Conservation (phyloP, 495 filamentous ascomycete genomes). For the Xylaria flabelliformis region DNA sequence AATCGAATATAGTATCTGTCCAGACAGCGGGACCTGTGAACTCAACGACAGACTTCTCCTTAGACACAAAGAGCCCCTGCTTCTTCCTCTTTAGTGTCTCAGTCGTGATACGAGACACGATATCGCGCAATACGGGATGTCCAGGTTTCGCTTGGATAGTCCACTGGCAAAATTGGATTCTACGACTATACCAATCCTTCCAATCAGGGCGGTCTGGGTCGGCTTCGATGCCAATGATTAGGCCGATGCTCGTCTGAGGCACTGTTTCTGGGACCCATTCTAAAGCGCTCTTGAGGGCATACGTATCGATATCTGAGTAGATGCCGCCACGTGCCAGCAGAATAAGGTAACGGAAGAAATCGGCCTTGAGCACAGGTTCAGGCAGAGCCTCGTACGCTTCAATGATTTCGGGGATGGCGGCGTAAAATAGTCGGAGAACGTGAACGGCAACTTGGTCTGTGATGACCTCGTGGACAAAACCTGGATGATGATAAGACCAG, state of each 20-base stretch:
- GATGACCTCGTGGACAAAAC: constrained; percentile 95
- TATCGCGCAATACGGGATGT: constrained; percentile 87
- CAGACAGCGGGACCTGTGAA: constrained; percentile 94
- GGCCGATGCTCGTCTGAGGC: constrained; percentile 75
- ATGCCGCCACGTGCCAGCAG: constrained; percentile 92
- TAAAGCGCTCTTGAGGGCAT: constrained; percentile 77
- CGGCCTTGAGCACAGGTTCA: constrained; percentile 88
- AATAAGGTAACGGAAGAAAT: constrained; percentile 97
- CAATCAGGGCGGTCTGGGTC: constrained; percentile 93
- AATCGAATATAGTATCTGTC: constrained; percentile 91
- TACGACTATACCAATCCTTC: constrained; percentile 92
- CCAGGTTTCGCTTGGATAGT: constrained; percentile 96
- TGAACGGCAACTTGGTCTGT: constrained; percentile 85
- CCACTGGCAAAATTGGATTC: constrained; percentile 99
- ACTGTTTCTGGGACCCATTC: constrained; percentile 87
- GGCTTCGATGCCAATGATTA: constrained; percentile 94
- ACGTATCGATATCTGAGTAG: constrained; percentile 96
- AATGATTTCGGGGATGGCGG: constrained; percentile 85
- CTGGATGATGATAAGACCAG: constrained; percentile 89
- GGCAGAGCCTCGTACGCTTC: constrained; percentile 90
- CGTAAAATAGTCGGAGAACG: constrained; percentile 84
- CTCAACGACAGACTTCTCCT: constrained; percentile 86
- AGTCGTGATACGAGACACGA: constrained; percentile 84
- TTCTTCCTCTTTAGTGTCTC: constrained; percentile 79
- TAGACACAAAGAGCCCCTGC: constrained; percentile 68